Conservation (phyloP, 2,329 filamentous ascomycete genomes). For the Niveomyces coronatus region DNA sequence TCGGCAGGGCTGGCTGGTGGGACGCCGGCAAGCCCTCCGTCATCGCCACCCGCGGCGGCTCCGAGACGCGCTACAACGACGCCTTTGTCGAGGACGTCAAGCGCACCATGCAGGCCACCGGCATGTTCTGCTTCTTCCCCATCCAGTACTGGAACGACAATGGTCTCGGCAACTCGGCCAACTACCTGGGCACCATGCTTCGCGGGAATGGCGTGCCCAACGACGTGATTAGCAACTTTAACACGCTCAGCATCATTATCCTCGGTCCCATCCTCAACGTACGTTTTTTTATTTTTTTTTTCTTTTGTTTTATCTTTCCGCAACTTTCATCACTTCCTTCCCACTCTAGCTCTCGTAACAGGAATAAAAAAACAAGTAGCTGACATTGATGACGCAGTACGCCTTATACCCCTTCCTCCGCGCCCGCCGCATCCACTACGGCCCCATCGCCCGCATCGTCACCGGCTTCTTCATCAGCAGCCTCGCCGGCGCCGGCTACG, state of each 20-base stretch:
- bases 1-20: constrained; percentile 48
- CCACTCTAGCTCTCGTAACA: too few species aligned
- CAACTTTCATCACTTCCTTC: too few species aligned
- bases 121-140: constrained; percentile 32
- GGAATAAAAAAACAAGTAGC: too few species aligned
- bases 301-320: too few species aligned
- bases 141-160: constrained; percentile 30
- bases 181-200: constrained; percentile 31
- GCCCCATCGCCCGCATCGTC: constrained; percentile 46
- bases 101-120: constrained; percentile 35
- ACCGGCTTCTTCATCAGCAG: constrained; percentile 42
- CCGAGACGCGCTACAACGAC: constrained; percentile 50
- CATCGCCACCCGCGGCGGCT: constrained; percentile 29
- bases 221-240: constrained; percentile 50
- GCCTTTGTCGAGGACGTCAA: constrained; percentile 56
- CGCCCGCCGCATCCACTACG: constrained; percentile 41
- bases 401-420: constrained; percentile 46
- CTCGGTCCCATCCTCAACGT: constrained; percentile 19
- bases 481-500: constrained; percentile 43
- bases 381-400: constrained; percentile 9
- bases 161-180: constrained; percentile 25
- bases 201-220: constrained; percentile 43
- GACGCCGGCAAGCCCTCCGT: constrained; percentile 45
- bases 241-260: constrained; percentile 49
- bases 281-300: neutral